Percentiles rank a stretch among this genome's conserved stretches.
These are phyloP conservation scores for Reticulascus tulasneorum DNA, from an alignment of 2,329 filamentous ascomycete genomes.

Conservation along the genomic window DNA sequence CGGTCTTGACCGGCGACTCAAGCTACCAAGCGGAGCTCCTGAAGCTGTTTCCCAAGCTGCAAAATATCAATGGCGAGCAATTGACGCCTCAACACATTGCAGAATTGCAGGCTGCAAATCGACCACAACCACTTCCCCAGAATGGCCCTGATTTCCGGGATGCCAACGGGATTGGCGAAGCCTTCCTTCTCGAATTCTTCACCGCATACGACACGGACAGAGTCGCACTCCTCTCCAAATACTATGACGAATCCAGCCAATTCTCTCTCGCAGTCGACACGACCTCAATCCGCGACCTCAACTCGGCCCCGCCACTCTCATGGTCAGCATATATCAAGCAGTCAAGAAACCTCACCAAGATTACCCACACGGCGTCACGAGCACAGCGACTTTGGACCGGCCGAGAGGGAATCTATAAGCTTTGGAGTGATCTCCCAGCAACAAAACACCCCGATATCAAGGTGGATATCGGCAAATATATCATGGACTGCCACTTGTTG, in stretches of 20 bases:
- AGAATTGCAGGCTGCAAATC: conserved; percentile 43
- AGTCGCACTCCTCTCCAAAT: conserved; percentile 54
- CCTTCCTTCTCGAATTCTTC: conserved; percentile 73
- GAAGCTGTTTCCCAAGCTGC: conserved; percentile 79
- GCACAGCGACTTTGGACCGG: conserved; percentile 66
- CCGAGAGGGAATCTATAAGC: conserved; percentile 57
- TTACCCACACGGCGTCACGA: conserved; percentile 56
- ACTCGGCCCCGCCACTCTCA: conserved; percentile 41
- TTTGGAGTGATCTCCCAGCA: conserved; percentile 67
- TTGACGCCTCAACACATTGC: conserved; percentile 69
- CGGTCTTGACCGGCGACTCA: conserved; percentile 58
- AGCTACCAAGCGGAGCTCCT: conserved; percentile 66
- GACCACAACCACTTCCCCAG: conserved; percentile 58
- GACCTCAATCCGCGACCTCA: conserved; percentile 44
- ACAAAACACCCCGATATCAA: conserved; percentile 72
- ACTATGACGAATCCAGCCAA: conserved; percentile 72
- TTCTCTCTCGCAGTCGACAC: conserved; percentile 76
- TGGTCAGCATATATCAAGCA: conserved; percentile 75
- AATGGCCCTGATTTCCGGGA: conserved; percentile 68
- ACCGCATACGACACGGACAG: conserved; percentile 70
- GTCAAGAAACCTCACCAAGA: conserved; percentile 72
- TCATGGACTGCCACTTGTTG: conserved; percentile 76
- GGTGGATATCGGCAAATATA: conserved; percentile 66
- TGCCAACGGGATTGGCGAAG: conserved; percentile 68
- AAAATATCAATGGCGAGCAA: conserved; percentile 69